Conservation (phyloP, 371 early-diverging fungal genomes). For the Zopfochytrium polystomum region DNA sequence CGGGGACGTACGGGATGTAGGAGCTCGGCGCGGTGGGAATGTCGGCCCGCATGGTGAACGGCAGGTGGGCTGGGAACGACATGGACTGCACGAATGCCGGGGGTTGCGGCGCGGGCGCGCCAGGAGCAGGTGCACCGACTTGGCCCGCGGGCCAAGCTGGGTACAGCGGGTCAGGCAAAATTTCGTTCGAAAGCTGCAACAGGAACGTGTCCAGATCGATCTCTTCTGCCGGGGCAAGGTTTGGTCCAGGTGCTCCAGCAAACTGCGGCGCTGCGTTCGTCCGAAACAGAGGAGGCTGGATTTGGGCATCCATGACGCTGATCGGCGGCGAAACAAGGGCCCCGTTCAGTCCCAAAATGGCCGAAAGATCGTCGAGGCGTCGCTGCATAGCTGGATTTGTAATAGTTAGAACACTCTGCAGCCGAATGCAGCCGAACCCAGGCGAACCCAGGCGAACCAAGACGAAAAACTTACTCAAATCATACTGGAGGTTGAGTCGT, state of each 20-base stretch:
- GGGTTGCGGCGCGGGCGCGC: too few species aligned
- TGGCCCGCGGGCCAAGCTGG: too few species aligned
- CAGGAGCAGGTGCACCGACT: too few species aligned
- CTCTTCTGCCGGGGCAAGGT: constrained; percentile 11
- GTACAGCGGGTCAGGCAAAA: constrained; percentile 4
- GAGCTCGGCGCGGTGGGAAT: too few species aligned
- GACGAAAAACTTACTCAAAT: not conserved
- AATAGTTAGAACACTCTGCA: constrained; percentile 7
- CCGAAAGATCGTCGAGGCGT: constrained; percentile 21
- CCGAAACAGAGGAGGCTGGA: too few species aligned
- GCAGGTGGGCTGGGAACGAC: too few species aligned
- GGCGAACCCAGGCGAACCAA: too few species aligned
- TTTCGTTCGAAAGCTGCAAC: constrained; percentile 20
- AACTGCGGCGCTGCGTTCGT: not conserved
- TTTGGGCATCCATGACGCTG: not conserved
- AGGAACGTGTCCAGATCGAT: constrained; percentile 18
- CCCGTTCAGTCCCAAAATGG: constrained; percentile 6
- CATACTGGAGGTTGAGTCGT: not conserved
- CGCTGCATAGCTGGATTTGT: constrained; percentile 13
- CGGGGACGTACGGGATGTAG: too few species aligned
- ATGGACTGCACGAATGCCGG: too few species aligned
- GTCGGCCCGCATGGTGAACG: too few species aligned
- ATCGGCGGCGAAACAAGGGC: not conserved
- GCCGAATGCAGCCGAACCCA: too few species aligned
- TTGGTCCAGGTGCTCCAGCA: not conserved